Evolutionary conservation across 495 filamentous ascomycete genomes (phyloP).

Genomic region (Penicillium maclennaniae): DNA sequence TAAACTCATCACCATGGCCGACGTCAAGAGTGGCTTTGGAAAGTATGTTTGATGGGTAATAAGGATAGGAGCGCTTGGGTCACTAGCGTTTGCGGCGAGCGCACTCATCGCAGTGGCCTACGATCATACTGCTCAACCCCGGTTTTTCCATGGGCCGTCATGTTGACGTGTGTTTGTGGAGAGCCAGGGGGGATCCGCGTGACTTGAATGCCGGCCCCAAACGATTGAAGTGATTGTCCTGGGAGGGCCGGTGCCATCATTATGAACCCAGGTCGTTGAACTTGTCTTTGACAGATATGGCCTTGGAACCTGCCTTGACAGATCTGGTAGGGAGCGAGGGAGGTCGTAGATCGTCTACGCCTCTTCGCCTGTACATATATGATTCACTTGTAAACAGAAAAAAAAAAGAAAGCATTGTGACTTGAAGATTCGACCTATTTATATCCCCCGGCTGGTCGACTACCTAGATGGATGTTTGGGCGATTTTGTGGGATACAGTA

Average conservation of each 20-base stretch:
- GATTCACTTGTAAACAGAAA: no score
- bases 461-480: no score
- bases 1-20: neutral
- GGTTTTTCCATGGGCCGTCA: neutral
- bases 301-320: no score
- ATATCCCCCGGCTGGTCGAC: no score
- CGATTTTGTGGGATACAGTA: no score
- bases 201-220: neutral
- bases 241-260: neutral
- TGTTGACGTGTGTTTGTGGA: constrained; percentile 14
- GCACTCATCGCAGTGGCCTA: neutral
- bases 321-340: no score
- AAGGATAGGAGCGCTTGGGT: neutral
- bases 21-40: neutral
- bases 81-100: neutral
- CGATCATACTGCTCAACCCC: neutral
- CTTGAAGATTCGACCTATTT: no score
- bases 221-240: neutral
- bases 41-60: neutral
- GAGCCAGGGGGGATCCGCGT: neutral
- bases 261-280: no score
- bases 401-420: no score
- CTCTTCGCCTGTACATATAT: no score
- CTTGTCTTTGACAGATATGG: no score
- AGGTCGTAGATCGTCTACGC: no score